Evolutionary conservation across 768 basidiomycete genomes (phyloP).

Genomic region (Chlorophyllum brunneum): DNA sequence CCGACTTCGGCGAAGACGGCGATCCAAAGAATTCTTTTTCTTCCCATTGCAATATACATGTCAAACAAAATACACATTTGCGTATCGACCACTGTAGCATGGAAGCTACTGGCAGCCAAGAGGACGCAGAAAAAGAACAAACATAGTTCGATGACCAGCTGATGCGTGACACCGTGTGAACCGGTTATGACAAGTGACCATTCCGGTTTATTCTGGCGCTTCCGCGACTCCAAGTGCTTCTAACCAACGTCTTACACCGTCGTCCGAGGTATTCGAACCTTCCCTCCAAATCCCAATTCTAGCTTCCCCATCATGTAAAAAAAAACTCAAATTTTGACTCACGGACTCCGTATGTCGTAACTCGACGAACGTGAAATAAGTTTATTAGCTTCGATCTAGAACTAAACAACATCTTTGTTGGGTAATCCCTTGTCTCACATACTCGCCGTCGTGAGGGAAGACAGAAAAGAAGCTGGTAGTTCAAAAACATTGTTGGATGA

Average conservation of each 20-base stretch:
- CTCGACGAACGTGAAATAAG: too few species aligned
- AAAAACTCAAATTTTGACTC: too few species aligned
- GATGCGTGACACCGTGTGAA: too few species aligned
- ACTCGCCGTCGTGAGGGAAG: too few species aligned
- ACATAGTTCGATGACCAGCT: not conserved
- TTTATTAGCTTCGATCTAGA: too few species aligned
- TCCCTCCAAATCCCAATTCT: too few species aligned
- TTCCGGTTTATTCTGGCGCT: not conserved
- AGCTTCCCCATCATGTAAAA: too few species aligned
- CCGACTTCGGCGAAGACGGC: not conserved
- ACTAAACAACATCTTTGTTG: not conserved
- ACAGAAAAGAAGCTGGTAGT: too few species aligned
- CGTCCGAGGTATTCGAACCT: not conserved
- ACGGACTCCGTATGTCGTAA: too few species aligned
- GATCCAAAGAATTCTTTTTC: not conserved
- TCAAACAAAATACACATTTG: too few species aligned
- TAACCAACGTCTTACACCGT: not conserved
- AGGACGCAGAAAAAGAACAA: too few species aligned
- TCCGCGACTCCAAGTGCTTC: not conserved
- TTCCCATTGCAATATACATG: not conserved
- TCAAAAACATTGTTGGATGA: not conserved
- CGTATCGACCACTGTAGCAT: not conserved
- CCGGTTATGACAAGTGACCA: not conserved
- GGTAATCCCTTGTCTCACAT: not conserved
- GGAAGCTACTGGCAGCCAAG: not conserved